These are phyloP conservation scores for Nakaseomyces kungkrabaensis DNA, from an alignment of 1,139 yeast genomes.

Conservation along the genomic window DNA sequence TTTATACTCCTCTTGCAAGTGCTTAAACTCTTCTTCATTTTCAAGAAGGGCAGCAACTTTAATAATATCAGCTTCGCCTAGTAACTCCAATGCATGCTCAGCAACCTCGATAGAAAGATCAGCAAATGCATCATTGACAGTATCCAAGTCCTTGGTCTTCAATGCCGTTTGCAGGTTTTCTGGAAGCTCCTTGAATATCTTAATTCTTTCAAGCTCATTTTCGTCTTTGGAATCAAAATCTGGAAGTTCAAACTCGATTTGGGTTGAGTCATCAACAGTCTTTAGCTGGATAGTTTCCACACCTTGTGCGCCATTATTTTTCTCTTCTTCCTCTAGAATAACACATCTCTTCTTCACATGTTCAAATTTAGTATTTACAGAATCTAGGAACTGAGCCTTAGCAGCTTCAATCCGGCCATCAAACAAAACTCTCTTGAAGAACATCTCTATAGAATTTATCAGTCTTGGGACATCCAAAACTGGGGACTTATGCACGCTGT, in stretches of 20 bases:
- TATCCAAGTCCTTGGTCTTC: conserved; percentile 60
- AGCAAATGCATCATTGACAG: conserved; percentile 76
- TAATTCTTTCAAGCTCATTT: conserved; percentile 43
- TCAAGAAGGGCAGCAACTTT: conserved; percentile 71
- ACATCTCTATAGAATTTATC: conserved; percentile 54
- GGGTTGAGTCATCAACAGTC: conserved; percentile 76
- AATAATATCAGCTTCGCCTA: conserved; percentile 76
- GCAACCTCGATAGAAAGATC: conserved; percentile 71
- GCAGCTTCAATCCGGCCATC: conserved; percentile 45
- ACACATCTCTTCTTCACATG: conserved; percentile 74
- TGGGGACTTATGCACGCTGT: conserved; percentile 35
- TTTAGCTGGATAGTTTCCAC: conserved; percentile 82
- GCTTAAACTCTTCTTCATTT: conserved; percentile 58
- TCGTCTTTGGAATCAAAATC: conserved; percentile 36
- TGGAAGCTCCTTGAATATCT: conserved; percentile 49
- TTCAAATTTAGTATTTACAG: conserved; percentile 65
- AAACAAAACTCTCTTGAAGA: conserved; percentile 55
- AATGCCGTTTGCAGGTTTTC: conserved; percentile 64
- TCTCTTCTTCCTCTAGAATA: conserved; percentile 41
- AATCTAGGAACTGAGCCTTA: conserved; percentile 34
- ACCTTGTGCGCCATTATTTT: conserved; percentile 33
- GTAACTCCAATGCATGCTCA: conserved; percentile 59
- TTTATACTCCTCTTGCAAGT: conserved; percentile 39
- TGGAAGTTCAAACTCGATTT: conserved; percentile 68
- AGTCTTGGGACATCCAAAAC: conserved; percentile 30